These are phyloP conservation scores for Amanita jacksonii DNA, from an alignment of 768 basidiomycete species.

Conservation along the genomic window DNA sequence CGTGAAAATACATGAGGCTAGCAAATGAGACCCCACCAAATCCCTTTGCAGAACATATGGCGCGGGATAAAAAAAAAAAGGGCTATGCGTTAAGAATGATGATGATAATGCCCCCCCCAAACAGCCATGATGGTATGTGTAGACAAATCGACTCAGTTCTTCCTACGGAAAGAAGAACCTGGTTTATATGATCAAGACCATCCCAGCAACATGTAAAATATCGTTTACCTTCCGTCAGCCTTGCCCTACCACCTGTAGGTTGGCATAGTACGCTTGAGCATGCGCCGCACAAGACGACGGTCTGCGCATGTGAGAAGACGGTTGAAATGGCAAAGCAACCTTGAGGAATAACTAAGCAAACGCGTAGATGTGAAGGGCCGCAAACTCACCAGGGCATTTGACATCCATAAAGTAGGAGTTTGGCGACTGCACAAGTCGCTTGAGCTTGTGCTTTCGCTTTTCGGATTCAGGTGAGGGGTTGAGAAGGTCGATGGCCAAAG, in stretches of 20 bases:
- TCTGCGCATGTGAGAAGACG: conserved; percentile 99
- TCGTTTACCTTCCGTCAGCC: conserved; percentile 89
- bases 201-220: conserved; percentile 5
- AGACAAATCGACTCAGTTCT: conserved; percentile 48
- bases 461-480: conserved; percentile 87
- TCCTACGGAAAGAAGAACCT: conserved; percentile 98
- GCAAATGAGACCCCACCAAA: neutral
- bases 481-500: conserved; percentile 96
- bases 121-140: conserved; percentile 9
- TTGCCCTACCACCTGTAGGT: conserved; percentile 96
- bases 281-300: conserved; percentile 87
- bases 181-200: conserved; percentile 7
- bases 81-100: neutral
- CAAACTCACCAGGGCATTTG: conserved; percentile 83
- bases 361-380: conserved; percentile 1
- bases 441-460: conserved; percentile 93
- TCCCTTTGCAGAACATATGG: neutral
- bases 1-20: conserved; percentile 5
- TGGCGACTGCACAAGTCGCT: conserved; percentile 96
- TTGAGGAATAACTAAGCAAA: conserved; percentile 22
- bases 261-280: conserved; percentile 96
- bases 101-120: conserved; percentile 3
- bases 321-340: conserved; percentile 94
- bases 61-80: too few relatives aligned
- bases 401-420: conserved; percentile 99